A percentile compares a stretch with the other conserved stretches of the same genome.
Evolutionary conservation across 495 filamentous ascomycete species (phyloP).

Genomic region (Oleoguttula mirabilis): DNA sequence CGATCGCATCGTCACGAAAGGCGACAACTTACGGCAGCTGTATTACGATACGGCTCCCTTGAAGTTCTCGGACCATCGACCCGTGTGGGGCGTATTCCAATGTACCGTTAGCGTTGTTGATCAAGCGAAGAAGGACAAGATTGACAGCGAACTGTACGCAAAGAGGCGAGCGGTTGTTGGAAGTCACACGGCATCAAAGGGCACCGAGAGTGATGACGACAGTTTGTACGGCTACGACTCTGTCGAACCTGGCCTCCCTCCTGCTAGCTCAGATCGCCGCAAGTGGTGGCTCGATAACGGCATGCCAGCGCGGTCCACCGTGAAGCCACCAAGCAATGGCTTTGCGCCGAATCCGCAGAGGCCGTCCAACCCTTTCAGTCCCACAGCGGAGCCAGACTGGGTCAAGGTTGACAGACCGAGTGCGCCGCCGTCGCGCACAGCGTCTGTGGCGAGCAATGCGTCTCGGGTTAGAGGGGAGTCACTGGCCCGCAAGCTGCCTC

Average conservation of each 20-base stretch:
- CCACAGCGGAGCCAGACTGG: slow-evolving; percentile 66
- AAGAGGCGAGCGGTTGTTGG: slow-evolving; percentile 50
- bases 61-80: slow-evolving; percentile 83
- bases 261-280: slow-evolving; percentile 75
- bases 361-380: slow-evolving; percentile 68
- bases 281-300: slow-evolving; percentile 95
- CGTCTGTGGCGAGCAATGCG: slow-evolving; percentile 11
- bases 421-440: slow-evolving; percentile 9
- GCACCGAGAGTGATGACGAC: slow-evolving; percentile 54
- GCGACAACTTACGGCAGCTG: slow-evolving; percentile 66
- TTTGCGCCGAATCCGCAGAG: slow-evolving; percentile 57
- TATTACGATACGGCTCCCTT: slow-evolving; percentile 68
- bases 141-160: slow-evolving; percentile 61
- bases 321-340: slow-evolving; percentile 50
- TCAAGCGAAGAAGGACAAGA: slow-evolving; percentile 53
- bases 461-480: not conserved
- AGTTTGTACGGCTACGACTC: slow-evolving; percentile 61
- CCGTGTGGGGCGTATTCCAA: slow-evolving; percentile 79
- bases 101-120: slow-evolving; percentile 71
- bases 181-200: slow-evolving; percentile 30
- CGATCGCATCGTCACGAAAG: slow-evolving; percentile 81
- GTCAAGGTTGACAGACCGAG: slow-evolving; percentile 38
- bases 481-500: not conserved
- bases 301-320: slow-evolving; percentile 58
- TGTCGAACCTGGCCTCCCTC: slow-evolving; percentile 68